These are phyloP conservation scores for Chrysochromulina parva DNA, from an alignment of 78 protist species.

Conservation along the genomic window DNA sequence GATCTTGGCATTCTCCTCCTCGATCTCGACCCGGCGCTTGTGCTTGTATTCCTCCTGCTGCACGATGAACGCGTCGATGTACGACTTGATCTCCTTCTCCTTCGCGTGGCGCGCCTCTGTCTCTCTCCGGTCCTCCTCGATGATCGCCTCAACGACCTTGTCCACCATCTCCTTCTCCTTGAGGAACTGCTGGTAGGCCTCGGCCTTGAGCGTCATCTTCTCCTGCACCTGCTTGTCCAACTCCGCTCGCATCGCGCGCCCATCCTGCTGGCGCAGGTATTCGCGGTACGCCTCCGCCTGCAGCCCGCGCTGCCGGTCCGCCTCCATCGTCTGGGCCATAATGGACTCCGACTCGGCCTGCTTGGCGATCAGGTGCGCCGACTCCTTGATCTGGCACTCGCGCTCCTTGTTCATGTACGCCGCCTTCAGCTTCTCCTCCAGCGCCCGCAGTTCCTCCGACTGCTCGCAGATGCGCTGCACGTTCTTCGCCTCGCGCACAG, in stretches of 20 bases:
- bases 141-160: slow-evolving; percentile 2
- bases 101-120: not conserved
- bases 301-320: not conserved
- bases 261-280: slow-evolving; percentile 1
- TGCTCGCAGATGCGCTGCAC: not conserved
- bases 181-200: slow-evolving; percentile 47
- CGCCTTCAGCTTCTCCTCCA: slow-evolving; percentile 39
- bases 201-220: not conserved
- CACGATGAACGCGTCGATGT: slow-evolving; percentile 21
- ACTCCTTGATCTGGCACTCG: slow-evolving; percentile 27
- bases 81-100: not conserved
- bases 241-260: not conserved
- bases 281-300: slow-evolving; percentile 29
- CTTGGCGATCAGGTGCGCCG: not conserved
- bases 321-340: slow-evolving; percentile 26
- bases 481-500: not conserved
- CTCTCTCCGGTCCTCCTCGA: slow-evolving; percentile 37
- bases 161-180: slow-evolving; percentile 48
- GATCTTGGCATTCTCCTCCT: slow-evolving; percentile 44
- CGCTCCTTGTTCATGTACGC: slow-evolving; percentile 52
- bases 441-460: slow-evolving; percentile 35
- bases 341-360: not conserved
- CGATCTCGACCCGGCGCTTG: slow-evolving; percentile 19
- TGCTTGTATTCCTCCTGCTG: slow-evolving; percentile 32
- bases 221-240: slow-evolving; percentile 22